Evolutionary conservation across 192 early-diverging fungal species (phyloP), one percentile per base, ranked within the genome.

Genomic region (Gaertneriomyces semiglobifer): DNA sequence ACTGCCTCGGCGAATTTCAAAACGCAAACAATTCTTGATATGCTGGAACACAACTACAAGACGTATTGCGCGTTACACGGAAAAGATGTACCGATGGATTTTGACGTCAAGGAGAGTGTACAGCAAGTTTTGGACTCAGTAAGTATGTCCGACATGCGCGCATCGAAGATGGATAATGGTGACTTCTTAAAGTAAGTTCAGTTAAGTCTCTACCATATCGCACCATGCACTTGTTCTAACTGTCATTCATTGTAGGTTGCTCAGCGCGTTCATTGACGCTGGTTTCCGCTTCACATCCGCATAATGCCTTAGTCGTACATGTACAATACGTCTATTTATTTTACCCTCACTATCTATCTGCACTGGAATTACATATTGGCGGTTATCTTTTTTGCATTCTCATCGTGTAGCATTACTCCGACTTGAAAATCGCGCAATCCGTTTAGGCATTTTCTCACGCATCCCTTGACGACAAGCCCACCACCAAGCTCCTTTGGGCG

Each of bases 11-110:
- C 93, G 5, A 96, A 86, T 67, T 96, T 99, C 77, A 98, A 96
- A 74, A 89, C 88, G 12, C 81, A 84, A 12, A 80, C 89, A 5
- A 88, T 95, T 5, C 74, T 96, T 78, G 88, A 91, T 63, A 91
- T 97, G 86, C 77, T 97, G 25, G 93, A 96, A 67, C 88, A 91
- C 61, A 98, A 98, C 77, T 97, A 96, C 84, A 93, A 93, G 74
- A 98, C 96, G 0, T 90, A 76, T 69, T 93, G 90, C 64, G 88
- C 95, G 6, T 69, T 92, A 18, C 86, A 88, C 53, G 90, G 89
- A n/a, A 53, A 82, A 74, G 82, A 90, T 62, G 81, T 73, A 33
- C 62, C 68, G 9, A 75, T 79, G 76, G 73, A 87, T 16, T 89
- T 98, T 78, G 89, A 94, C 73, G 92, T 93, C 62, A 95, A 95